These are phyloP conservation scores for Oehlia diaphana DNA, from an alignment of 192 early-diverging fungal genomes.

Conservation along the genomic window DNA sequence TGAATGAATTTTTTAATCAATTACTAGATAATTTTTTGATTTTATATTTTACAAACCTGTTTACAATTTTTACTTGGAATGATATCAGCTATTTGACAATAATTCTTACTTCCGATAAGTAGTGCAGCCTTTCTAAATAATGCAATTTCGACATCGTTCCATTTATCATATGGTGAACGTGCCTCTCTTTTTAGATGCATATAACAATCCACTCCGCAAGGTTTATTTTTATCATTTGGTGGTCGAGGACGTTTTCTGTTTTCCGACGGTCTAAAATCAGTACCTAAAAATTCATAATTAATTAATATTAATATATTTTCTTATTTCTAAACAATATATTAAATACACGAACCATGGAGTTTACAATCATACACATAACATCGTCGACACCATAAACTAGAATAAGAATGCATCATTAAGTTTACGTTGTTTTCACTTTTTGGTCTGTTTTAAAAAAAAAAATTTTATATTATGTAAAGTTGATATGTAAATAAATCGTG, in stretches of 20 bases:
- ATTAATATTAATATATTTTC: background rate
- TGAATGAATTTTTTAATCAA: background rate
- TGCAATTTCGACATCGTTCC: slow-evolving; percentile 23
- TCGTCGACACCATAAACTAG: slow-evolving; percentile 26
- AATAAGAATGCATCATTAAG: slow-evolving; percentile 13
- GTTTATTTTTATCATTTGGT: background rate
- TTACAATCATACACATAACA: slow-evolving; percentile 30
- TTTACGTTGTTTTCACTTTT: background rate
- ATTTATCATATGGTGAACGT: background rate
- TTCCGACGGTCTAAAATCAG: slow-evolving; percentile 4
- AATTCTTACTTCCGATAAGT: slow-evolving; percentile 20
- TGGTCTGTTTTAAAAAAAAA: background rate
- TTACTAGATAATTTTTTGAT: background rate
- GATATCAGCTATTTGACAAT: slow-evolving; percentile 16
- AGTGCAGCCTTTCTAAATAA: background rate
- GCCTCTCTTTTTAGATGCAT: background rate
- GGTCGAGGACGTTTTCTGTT: slow-evolving; percentile 23
- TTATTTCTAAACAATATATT: background rate
- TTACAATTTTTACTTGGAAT: slow-evolving; percentile 24
- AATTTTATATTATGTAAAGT: background rate
- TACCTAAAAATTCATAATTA: slow-evolving; percentile 1
- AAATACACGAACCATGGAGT: slow-evolving; percentile 24
- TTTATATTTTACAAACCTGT: slow-evolving; percentile 4
- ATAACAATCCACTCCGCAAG: slow-evolving; percentile 15
- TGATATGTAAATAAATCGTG: background rate